Base-by-base conservation (phyloP, 306 rosid species). In the Vicia faba region DNA sequence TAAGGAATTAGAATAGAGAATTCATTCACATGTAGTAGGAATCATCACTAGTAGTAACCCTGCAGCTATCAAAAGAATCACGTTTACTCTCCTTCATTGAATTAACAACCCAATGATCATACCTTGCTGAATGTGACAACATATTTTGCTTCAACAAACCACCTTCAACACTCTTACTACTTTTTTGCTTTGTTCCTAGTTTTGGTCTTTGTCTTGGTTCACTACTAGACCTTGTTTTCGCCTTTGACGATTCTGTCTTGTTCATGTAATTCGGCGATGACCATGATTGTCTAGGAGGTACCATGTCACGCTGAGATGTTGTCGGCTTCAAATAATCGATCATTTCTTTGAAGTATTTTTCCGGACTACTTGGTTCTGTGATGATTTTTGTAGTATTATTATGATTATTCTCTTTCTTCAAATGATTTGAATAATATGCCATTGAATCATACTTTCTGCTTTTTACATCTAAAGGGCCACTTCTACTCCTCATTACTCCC, bases 171-270 rank as follows among this genome's bases (percentile, higher is more conserved):
- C 70, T 76, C 81, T 81, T 84, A 75, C 4, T 83, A 75, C 4
- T 71, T 72, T 75, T 84, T 35, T 70, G 75, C 61, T 44, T 78
- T 55, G 5, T 69, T 46, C 58, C 80, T 23, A 44, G 18, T 46
- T 54, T 75, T 2, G 98, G 95, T 53, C 98, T 65, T 71, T 88
- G 92, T 80, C 74, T 93, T 13, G 96, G 99, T 72, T 88, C 97
- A 69, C 99, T 93, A 62, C 79, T 86, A 31, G 95, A 88, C 75
- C 97, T 81, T 18, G 75, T 68, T 81, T 90, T 90, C 5, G 95
- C 96, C 79, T 54, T 83, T 0, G 98, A 89, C 38, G 96, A 86
- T 65, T 84, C 70, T 11, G 98, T 89, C 44, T 82, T 89, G 64
- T 79, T 81, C 95, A 87, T 88, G 82, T 83, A 85, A 81, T 64